Conservation (phyloP, 768 basidiomycete genomes). For the Suillus paluster region DNA sequence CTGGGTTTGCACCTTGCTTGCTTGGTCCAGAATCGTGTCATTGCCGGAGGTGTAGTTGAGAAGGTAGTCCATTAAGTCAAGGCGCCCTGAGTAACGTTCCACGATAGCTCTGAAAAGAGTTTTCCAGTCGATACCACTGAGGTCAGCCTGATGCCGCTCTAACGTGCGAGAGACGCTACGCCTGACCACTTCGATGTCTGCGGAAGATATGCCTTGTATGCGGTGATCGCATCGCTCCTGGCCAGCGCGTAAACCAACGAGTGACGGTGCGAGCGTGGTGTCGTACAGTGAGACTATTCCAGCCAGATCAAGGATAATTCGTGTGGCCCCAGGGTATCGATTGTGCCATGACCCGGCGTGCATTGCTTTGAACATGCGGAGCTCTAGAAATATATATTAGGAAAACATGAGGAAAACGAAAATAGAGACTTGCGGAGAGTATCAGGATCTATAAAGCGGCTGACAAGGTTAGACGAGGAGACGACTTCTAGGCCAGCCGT, state of each 20-base stretch:
- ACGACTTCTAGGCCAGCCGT: too few species aligned
- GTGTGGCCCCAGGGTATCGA: too few species aligned
- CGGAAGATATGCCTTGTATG: slow-evolving; percentile 14
- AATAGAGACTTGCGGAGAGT: too few species aligned
- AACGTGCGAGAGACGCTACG: slow-evolving; percentile 11
- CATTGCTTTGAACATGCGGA: too few species aligned
- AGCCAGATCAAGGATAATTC: too few species aligned
- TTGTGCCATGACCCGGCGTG: too few species aligned
- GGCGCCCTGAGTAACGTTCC: slow-evolving; percentile 46
- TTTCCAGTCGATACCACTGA: slow-evolving; percentile 49
- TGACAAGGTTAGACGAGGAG: too few species aligned
- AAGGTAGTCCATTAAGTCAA: slow-evolving; percentile 45
- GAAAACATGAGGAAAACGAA: too few species aligned
- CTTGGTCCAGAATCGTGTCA: neutral
- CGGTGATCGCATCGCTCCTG: slow-evolving; percentile 27
- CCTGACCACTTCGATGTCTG: slow-evolving; percentile 13
- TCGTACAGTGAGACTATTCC: too few species aligned
- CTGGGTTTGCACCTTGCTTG: slow-evolving; percentile 18
- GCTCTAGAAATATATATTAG: too few species aligned
- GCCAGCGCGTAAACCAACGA: slow-evolving; percentile 15
- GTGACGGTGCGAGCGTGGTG: slow-evolving; percentile 22
- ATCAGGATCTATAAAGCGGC: too few species aligned
- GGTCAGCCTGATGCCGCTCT: neutral
- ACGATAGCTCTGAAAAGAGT: slow-evolving; percentile 41
- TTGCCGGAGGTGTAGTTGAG: slow-evolving; percentile 25